phyloP scores from a whole-genome alignment of 352 stramenopile genomes.

The Phytophthora megakarya region DNA sequence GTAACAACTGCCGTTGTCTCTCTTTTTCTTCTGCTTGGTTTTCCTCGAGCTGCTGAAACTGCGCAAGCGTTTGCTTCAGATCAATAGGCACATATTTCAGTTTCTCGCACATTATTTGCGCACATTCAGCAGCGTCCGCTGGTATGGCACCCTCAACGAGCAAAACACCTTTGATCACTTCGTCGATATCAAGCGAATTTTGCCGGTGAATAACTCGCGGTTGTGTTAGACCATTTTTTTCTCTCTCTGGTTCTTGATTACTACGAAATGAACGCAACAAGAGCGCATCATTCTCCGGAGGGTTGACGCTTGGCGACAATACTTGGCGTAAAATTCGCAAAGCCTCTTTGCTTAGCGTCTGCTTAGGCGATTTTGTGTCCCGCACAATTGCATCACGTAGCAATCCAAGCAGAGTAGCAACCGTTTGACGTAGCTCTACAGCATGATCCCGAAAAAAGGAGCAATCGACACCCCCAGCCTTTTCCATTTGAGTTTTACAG shows the following conservation, averaged over 20 bases:
- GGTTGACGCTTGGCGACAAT: conserved; percentile 14
- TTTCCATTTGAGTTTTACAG: conserved; percentile 47
- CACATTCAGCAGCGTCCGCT: conserved; percentile 46
- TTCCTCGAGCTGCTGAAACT: conserved; percentile 31
- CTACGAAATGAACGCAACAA: background rate
- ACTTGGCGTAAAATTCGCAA: conserved; percentile 39
- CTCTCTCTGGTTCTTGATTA: conserved; percentile 16
- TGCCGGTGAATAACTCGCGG: conserved; percentile 19
- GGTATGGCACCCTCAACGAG: conserved; percentile 46
- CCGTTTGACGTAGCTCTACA: conserved; percentile 38
- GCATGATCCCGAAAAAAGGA: conserved; percentile 54
- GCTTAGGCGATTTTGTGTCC: conserved; percentile 67
- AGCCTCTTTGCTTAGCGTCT: conserved; percentile 61
- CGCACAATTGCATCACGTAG: conserved; percentile 52
- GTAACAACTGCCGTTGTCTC: conserved; percentile 3
- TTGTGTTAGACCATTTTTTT: conserved; percentile 11
- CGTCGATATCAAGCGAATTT: conserved; percentile 42
- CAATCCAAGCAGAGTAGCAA: conserved; percentile 47
- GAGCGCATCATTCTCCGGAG: background rate
- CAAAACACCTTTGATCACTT: conserved; percentile 55
- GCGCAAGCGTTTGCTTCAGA: conserved; percentile 33
- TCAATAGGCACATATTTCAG: conserved; percentile 57
- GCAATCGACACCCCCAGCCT: conserved; percentile 32
- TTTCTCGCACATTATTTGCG: conserved; percentile 39
- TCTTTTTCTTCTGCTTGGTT: conserved; percentile 20